Base-by-base conservation (phyloP, 2,329 filamentous ascomycete species). In the Apiospora kogelbergensis region DNA sequence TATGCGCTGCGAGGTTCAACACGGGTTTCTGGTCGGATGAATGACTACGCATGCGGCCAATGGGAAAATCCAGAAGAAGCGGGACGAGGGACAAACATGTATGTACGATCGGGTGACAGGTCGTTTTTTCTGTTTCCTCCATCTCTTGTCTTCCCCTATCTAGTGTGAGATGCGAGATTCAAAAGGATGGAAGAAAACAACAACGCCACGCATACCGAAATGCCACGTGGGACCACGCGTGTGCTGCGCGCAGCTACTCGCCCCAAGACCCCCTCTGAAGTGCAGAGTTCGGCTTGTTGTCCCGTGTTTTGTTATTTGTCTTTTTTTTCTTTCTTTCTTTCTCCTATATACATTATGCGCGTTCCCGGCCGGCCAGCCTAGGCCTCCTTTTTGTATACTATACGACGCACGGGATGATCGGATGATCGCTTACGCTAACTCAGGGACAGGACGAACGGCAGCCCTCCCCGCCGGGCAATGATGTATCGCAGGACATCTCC, bases 1-100 rank as follows among this genome's bases (percentile, higher is more conserved):
- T 37, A 37, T 60, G 30, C 53, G 26, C 30, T 60, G 48, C 15
- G 20, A 37, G 53, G 48, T 33, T 57, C 48, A 37, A 60, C 53
- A 37, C 53, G 53, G 53, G 53, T 60, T 60, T 60, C 53, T 37
- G 53, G 13, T 60, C 53, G 53, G 53, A 60, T 33, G 53, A 60
- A 60, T 20, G 53, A 60, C n/a, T 30, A 30, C 30, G 22, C n/a
- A 37, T 11, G 53, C 30, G 53, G 53, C 53, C 53, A 60, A 60
- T 60, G 17, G 17, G 40, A 60, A 60, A 60, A 33, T 1, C n/a
- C 48, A 20, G 10, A n/a, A 5, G 42, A 13, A n/a, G 30, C 15
- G 26, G 48, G 48, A 30, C 9, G 48, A 30, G 10, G 30, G 30
- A 60, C 26, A 37, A 37, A 37, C 46, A 53, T 53, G 6, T 37